phyloP scores from a whole-genome alignment of 148 eudicot species.

The Diospyros kaki region DNA sequence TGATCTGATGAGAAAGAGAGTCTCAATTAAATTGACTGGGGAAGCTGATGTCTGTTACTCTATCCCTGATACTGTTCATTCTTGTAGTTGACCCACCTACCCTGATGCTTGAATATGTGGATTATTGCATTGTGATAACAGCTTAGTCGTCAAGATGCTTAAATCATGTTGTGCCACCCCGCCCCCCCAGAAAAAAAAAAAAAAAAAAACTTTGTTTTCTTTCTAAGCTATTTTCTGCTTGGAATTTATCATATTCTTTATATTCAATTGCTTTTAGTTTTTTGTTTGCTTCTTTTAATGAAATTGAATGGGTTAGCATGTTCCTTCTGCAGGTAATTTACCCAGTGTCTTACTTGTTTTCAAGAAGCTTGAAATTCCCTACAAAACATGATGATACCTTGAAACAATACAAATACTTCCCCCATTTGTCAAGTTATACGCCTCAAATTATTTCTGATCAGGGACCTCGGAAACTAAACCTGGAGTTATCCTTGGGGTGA shows the following conservation, averaged over 20 bases:
- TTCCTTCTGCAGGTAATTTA: slow-evolving; percentile 64
- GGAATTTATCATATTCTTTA: background rate
- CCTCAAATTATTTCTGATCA: slow-evolving; percentile 37
- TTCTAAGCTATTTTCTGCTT: background rate
- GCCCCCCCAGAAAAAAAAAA: background rate
- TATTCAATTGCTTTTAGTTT: slow-evolving; percentile 10
- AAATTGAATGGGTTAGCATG: background rate
- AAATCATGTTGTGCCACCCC: background rate
- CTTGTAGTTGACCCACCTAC: background rate
- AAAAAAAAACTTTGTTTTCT: no score
- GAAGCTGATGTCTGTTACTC: background rate
- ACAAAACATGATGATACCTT: slow-evolving; percentile 45
- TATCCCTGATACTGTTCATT: background rate
- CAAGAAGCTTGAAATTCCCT: slow-evolving; percentile 68
- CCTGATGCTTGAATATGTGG: background rate
- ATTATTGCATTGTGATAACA: background rate
- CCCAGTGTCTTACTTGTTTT: slow-evolving; percentile 65
- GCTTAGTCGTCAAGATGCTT: background rate
- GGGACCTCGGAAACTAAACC: slow-evolving; percentile 56
- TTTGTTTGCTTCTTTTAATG: slow-evolving; percentile 2
- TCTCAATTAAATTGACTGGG: background rate
- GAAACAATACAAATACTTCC: slow-evolving; percentile 55
- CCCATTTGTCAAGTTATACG: slow-evolving; percentile 48
- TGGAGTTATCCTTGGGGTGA: slow-evolving; percentile 83
- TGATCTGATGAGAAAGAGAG: background rate